These are phyloP conservation scores for Fonsecaea erecta DNA, from an alignment of 2,329 filamentous ascomycete species.

Conservation along the genomic window DNA sequence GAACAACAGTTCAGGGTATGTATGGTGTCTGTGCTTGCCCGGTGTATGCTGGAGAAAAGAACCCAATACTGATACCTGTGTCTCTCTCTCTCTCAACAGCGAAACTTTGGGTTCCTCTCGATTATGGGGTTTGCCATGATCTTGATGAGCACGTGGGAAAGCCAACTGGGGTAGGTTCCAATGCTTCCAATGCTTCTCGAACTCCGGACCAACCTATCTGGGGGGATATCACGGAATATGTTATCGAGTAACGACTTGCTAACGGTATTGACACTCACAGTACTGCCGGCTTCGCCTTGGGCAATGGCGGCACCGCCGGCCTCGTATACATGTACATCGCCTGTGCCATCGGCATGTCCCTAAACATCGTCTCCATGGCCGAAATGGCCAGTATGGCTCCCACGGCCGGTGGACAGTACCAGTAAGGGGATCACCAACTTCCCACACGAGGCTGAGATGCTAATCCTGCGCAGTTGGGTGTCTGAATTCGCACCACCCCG, in stretches of 20 bases:
- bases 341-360: background rate
- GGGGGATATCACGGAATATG: background rate
- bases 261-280: background rate
- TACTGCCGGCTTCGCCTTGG: background rate
- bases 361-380: background rate
- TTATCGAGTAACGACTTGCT: no score
- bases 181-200: background rate
- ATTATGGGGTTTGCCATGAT: background rate
- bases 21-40: background rate
- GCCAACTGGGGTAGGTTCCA: background rate
- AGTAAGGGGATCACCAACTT: background rate
- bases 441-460: background rate
- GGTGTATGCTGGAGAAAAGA: background rate
- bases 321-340: background rate
- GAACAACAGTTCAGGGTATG: background rate
- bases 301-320: background rate
- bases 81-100: background rate
- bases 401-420: background rate
- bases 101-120: background rate
- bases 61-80: no score
- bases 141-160: background rate
- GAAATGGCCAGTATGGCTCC: background rate
- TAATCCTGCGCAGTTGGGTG: background rate
- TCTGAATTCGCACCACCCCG: background rate
- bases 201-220: background rate